Percentiles rank a stretch among this genome's conserved stretches.
Conservation (phyloP, 345 rosid genomes). For the Lepidium didymum region DNA sequence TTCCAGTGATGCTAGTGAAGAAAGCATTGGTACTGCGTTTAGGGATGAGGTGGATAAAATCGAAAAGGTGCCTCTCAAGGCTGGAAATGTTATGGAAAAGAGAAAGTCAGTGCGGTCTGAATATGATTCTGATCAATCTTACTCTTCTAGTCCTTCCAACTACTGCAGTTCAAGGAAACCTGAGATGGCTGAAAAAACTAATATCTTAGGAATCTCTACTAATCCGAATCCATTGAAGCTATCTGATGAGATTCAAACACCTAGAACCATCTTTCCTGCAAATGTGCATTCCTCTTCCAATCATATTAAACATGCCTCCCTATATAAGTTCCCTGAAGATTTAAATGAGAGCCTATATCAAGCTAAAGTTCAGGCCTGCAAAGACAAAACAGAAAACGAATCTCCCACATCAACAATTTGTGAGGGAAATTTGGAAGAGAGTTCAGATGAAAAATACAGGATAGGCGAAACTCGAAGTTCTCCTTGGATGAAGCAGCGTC, state of each 20-base stretch:
- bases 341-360: conserved; percentile 18
- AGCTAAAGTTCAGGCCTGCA: conserved; percentile 25
- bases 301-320: conserved; percentile 34
- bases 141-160: conserved; percentile 35
- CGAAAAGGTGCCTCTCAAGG: conserved; percentile 20
- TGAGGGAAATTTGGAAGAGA: conserved; percentile 17
- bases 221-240: conserved; percentile 55
- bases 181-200: conserved; percentile 24
- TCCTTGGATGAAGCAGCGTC: conserved; percentile 44
- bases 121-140: conserved; percentile 36
- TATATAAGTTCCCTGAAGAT: conserved; percentile 33
- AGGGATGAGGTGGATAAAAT: conserved; percentile 16
- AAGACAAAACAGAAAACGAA: conserved; percentile 34
- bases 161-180: conserved; percentile 18
- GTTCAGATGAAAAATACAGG: conserved; percentile 20
- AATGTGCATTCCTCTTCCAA: conserved; percentile 40
- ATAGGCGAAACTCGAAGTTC: conserved; percentile 42
- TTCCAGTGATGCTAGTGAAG: conserved; percentile 35
- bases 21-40: conserved; percentile 19
- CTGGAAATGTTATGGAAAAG: conserved; percentile 32
- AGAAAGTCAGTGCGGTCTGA: conserved; percentile 55
- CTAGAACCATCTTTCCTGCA: conserved; percentile 58
- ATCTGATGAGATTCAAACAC: conserved; percentile 78
- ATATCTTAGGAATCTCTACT: conserved; percentile 32
- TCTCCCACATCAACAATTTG: conserved; percentile 22